These are phyloP conservation scores for Apiospora saccharicola DNA, from an alignment of 2,329 filamentous ascomycete species.

Conservation along the genomic window DNA sequence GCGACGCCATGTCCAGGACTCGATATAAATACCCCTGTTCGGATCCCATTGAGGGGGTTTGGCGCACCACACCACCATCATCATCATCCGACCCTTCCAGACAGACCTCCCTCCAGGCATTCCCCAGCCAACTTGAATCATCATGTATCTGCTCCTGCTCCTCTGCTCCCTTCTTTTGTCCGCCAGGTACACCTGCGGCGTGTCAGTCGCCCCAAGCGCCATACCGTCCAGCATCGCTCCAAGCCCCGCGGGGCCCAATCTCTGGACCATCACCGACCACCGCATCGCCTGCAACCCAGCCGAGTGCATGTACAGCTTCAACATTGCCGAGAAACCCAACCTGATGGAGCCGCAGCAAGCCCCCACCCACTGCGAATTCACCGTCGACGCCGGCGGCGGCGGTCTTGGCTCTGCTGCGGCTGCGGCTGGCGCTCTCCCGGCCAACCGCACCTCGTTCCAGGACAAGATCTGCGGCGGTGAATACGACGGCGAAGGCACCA, in stretches of 20 bases:
- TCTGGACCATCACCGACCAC: slow-evolving; percentile 10
- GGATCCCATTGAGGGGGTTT: not conserved
- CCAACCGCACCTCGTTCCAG: slow-evolving; percentile 1
- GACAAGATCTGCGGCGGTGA: not conserved
- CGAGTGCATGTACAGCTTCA: not conserved
- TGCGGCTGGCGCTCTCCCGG: not conserved
- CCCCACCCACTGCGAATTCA: not conserved
- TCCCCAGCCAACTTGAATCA: not conserved
- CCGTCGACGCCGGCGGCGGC: not conserved
- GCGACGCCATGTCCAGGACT: not conserved
- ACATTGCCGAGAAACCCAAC: not conserved
- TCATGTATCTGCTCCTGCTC: not conserved
- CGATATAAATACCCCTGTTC: not conserved
- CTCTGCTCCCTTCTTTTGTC: not conserved
- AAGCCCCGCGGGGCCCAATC: no score
- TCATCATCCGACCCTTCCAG: not conserved
- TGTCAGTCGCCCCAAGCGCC: not conserved
- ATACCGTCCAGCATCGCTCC: not conserved
- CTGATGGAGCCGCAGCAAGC: not conserved
- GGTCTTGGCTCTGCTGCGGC: not conserved
- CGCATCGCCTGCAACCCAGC: slow-evolving; percentile 2
- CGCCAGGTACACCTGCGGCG: not conserved
- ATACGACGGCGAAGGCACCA: no score
- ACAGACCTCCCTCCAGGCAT: not conserved
- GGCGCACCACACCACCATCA: not conserved